Conservation (phyloP, 768 basidiomycete species). For the Panus rudis region DNA sequence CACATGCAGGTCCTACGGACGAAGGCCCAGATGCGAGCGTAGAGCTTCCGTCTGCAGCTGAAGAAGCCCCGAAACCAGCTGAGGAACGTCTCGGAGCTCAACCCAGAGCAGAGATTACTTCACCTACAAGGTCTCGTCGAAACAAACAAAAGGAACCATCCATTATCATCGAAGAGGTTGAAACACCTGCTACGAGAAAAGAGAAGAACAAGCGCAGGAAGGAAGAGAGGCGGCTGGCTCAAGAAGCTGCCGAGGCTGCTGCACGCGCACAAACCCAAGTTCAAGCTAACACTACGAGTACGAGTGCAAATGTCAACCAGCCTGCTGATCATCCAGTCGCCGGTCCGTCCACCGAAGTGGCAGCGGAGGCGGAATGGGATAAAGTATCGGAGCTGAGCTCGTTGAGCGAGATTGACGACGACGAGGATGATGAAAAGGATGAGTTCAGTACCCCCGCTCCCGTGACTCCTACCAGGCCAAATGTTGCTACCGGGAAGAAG, state of each 20-base stretch:
- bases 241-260: constrained; percentile 4
- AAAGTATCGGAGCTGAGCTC: constrained; percentile 10
- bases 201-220: constrained; percentile 47
- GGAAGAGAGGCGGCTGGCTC: constrained; percentile 24
- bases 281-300: background rate
- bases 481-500: background rate
- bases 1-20: background rate
- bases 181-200: constrained; percentile 61
- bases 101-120: constrained; percentile 9
- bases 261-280: constrained; percentile 2
- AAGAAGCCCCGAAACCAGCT: constrained; percentile 1
- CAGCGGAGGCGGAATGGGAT: constrained; percentile 6
- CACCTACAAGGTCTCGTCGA: no score
- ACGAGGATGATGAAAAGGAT: constrained; percentile 1
- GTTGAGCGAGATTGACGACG: constrained; percentile 6
- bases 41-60: background rate
- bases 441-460: background rate
- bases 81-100: background rate
- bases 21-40: background rate
- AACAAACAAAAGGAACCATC: constrained; percentile 26
- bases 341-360: background rate
- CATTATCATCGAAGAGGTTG: constrained; percentile 64
- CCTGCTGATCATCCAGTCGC: background rate
- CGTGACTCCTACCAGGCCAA: background rate
- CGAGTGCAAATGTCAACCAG: background rate